phyloP scores from a whole-genome alignment of 2,329 filamentous ascomycete genomes.

The Apiospora marii region DNA sequence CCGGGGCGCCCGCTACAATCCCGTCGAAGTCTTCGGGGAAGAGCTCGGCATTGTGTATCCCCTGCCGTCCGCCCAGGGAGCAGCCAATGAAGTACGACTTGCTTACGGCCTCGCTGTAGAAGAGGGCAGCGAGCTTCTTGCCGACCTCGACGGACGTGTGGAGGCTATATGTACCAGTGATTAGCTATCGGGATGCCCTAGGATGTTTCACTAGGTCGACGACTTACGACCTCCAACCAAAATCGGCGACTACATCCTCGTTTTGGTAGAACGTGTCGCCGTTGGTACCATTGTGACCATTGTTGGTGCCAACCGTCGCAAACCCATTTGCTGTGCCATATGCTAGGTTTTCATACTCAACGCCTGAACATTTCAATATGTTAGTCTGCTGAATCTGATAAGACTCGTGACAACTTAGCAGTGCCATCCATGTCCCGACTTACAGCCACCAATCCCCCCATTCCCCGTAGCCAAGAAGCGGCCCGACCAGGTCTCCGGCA shows the following conservation, averaged over 20 bases:
- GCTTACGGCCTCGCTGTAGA: slow-evolving; percentile 49
- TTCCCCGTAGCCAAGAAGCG: slow-evolving; percentile 58
- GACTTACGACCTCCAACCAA: slow-evolving; percentile 40
- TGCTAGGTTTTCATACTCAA: slow-evolving; percentile 52
- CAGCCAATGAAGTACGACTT: slow-evolving; percentile 64
- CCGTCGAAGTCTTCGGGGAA: slow-evolving; percentile 66
- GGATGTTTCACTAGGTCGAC: slow-evolving; percentile 32
- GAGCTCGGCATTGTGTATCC: slow-evolving; percentile 58
- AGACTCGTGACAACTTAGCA: not conserved
- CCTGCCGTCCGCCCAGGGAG: slow-evolving; percentile 65
- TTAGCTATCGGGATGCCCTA: not conserved
- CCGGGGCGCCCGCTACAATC: slow-evolving; percentile 56
- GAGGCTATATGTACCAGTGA: slow-evolving; percentile 28
- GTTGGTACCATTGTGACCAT: slow-evolving; percentile 55
- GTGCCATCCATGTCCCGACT: slow-evolving; percentile 14
- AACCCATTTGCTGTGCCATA: slow-evolving; percentile 53
- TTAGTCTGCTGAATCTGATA: not conserved
- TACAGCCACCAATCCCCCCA: slow-evolving; percentile 54
- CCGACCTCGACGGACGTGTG: slow-evolving; percentile 57
- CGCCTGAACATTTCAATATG: slow-evolving; percentile 37
- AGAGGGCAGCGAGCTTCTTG: slow-evolving; percentile 56
- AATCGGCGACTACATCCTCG: slow-evolving; percentile 47
- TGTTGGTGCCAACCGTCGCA: slow-evolving; percentile 55
- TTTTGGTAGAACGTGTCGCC: slow-evolving; percentile 45
- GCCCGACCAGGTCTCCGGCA: slow-evolving; percentile 52